Conservation (phyloP, 2,329 filamentous ascomycete species). For the Hypoxylon sp. region DNA sequence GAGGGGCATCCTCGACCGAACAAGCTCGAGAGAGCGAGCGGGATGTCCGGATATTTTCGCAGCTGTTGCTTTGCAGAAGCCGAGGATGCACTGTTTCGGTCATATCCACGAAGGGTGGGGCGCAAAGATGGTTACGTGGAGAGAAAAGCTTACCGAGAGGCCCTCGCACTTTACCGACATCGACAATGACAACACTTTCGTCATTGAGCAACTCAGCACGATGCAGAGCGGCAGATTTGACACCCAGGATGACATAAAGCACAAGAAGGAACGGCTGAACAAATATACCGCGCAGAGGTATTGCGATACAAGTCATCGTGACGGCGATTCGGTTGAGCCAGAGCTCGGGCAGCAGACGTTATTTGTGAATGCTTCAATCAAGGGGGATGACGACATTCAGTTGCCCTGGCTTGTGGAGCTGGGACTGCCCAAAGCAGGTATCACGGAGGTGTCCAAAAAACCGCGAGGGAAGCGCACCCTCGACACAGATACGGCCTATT, state of each 20-base stretch:
- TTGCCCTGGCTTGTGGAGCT: neutral
- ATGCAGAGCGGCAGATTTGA: slow-evolving; percentile 30
- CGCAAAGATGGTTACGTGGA: slow-evolving; percentile 65
- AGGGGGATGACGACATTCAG: slow-evolving; percentile 50
- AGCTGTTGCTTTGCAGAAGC: slow-evolving; percentile 58
- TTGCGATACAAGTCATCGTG: slow-evolving; percentile 55
- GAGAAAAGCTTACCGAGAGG: slow-evolving; percentile 41
- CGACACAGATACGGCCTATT: too few species aligned
- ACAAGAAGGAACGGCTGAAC: neutral
- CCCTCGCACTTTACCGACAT: slow-evolving; percentile 58
- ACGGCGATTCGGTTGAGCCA: slow-evolving; percentile 48
- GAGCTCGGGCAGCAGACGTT: slow-evolving; percentile 60
- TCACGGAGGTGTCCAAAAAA: neutral
- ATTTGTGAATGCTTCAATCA: slow-evolving; percentile 70
- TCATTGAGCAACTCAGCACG: slow-evolving; percentile 51
- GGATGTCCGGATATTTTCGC: slow-evolving; percentile 60
- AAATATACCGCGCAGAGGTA: neutral
- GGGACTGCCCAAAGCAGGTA: neutral
- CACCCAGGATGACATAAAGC: slow-evolving; percentile 46
- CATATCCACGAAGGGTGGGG: slow-evolving; percentile 73
- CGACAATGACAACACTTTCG: slow-evolving; percentile 55
- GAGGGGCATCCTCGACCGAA: slow-evolving; percentile 61
- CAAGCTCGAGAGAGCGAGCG: slow-evolving; percentile 48
- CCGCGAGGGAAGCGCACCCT: too few species aligned
- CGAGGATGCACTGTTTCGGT: slow-evolving; percentile 66